Evolutionary conservation across 2,329 filamentous ascomycete species (phyloP), one percentile per base, ranked within the genome.

Genomic region (Tolypocladium inflatum): DNA sequence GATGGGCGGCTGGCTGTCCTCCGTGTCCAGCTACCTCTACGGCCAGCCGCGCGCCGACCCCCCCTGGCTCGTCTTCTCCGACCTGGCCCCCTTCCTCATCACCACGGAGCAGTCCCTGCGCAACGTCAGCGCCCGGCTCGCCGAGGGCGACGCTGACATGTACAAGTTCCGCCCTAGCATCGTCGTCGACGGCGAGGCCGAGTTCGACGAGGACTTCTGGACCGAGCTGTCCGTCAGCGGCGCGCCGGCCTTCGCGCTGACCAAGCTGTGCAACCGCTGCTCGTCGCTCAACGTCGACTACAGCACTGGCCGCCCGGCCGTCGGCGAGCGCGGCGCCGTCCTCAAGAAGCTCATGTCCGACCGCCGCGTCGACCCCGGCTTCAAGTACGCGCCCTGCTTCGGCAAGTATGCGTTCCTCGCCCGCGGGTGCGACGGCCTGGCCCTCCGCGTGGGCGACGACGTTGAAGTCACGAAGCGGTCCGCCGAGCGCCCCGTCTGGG

Each of bases 121-220:
- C 23, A 79, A 89, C 63, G 81, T 95, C 53, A 83, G 81, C 39
- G 68, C 69, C 7, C 78, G 85, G 4, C 71, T 90, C 7, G 73
- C 78, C 0, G 73, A 73, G 0, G 75, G 72, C 15, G 70, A 78
- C 37, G 66, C 88, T 73, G 84, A 87, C 56, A 82, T 88, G 68
- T 80, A 79, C 43, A 88, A 87, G 64, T 89, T 91, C 70, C 82
- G 89, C 41, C 86, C 88, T 0, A 91, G 90, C 67, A 81, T 91
- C 53, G 84, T 91, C 1, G 72, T 91, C 1, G 80, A 81, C 42
- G 85, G 84, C 3, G 78, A 81, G 5, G 69, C 71, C 11, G 73
- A 82, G 1, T 91, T 82, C 68, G 85, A 86, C 15, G 88, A 91
- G 69, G 88, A 91, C 67, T 90, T 81, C 66, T 91, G 87, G 88